Evolutionary conservation across 441 rosid genomes (phyloP), one percentile per base, ranked within the genome.

Genomic region (Populus trichocarpa): DNA sequence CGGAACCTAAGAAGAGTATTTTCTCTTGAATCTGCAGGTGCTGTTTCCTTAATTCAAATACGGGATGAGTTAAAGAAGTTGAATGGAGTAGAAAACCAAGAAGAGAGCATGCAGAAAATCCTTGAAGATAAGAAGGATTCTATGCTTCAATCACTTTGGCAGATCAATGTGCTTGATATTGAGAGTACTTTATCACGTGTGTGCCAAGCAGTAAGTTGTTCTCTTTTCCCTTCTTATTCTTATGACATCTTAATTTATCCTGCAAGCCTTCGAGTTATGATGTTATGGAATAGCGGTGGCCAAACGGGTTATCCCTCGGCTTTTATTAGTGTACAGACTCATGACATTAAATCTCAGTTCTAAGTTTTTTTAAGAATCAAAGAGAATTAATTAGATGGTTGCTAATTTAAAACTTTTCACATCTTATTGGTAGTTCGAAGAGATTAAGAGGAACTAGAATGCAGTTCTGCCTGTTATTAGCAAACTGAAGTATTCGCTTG

Each of bases 141-240:
- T 59, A 84, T 96, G 98, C 86, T 93, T 85, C 95, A 94, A 73
- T 91, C 95, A 23, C 99, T 96, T 70, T 96, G 98, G 99, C 85
- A 91, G 81, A 90, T 96, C 84, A 94, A 92, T 73, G 98, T 94
- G 79, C 89, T 88, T 73, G 97, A 94, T 76, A 94, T 96, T 33
- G 98, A 93, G 85, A 70, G 91, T 36, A 94, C 98, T 73, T 87
- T 96, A 38, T 93, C 99, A n/a, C 96, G 73, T 26, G 98, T 96
- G 65, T 93, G 98, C 90, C 86, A 77, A 61, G 89, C 91, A 2
- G 99, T 96, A 80, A 86, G 94, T 90, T 78, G 13, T 73, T 76
- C 69, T n/a, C 5, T 65, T 64, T 61, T 79, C 71, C 76, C 57
- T 35, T 66, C 74, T 79, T 73, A 8, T 76, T 38, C 78, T 67